Percentiles rank a stretch among this genome's conserved stretches.
phyloP scores from a whole-genome alignment of 345 rosid genomes.

The Boechera divaricarpa region DNA sequence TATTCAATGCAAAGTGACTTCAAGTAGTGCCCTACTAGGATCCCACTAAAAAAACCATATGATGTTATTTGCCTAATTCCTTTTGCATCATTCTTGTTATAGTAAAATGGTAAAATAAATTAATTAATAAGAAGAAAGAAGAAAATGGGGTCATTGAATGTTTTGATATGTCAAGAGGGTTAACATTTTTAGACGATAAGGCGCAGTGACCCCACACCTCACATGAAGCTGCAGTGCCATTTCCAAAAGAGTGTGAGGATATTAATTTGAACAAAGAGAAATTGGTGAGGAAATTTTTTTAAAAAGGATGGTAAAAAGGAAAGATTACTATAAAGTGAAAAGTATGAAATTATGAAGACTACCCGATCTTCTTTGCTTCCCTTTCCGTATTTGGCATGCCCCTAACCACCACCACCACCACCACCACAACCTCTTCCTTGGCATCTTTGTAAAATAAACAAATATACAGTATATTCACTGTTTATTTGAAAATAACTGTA shows the following conservation, averaged over 20 bases:
- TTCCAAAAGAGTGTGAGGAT: slow-evolving; percentile 27
- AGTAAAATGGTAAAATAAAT: not conserved
- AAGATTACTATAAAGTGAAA: slow-evolving; percentile 34
- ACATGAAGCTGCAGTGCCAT: slow-evolving; percentile 44
- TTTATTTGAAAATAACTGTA: not conserved
- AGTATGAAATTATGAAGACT: slow-evolving; percentile 37
- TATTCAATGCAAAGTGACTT: slow-evolving; percentile 27
- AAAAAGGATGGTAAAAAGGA: not conserved
- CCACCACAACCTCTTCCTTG: not conserved
- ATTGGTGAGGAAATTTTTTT: slow-evolving; percentile 1
- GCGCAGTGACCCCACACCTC: slow-evolving; percentile 40
- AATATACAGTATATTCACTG: not conserved
- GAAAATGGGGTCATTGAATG: slow-evolving; percentile 39
- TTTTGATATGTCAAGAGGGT: slow-evolving; percentile 18
- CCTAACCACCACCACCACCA: slow-evolving; percentile 36
- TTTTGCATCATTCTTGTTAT: slow-evolving; percentile 33
- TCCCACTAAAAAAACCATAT: not conserved
- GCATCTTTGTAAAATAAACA: slow-evolving; percentile 4
- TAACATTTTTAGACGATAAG: slow-evolving; percentile 30
- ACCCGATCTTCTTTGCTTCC: slow-evolving; percentile 27
- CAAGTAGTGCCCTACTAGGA: slow-evolving; percentile 24
- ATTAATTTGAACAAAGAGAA: not conserved
- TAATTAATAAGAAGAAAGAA: not conserved
- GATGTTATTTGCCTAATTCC: not conserved
- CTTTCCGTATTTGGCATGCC: slow-evolving; percentile 43